Percentiles rank a stretch among this genome's conserved stretches.
These are phyloP conservation scores for Pichia phayaonensis DNA, from an alignment of 805 yeast species.

Conservation along the genomic window DNA sequence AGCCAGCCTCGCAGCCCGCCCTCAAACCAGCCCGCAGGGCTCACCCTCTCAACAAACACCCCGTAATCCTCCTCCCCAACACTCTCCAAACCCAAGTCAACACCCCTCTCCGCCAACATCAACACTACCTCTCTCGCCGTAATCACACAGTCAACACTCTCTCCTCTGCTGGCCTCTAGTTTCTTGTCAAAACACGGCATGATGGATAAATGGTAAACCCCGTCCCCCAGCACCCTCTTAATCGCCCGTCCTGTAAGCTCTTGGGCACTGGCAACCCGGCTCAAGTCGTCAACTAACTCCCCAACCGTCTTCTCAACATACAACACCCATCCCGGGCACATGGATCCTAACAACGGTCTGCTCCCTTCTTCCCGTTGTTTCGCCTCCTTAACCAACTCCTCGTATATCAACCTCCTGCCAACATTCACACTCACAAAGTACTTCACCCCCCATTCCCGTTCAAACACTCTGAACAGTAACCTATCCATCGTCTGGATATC, in stretches of 20 bases:
- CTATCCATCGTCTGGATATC: slow-evolving; percentile 52
- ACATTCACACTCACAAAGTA: slow-evolving; percentile 79
- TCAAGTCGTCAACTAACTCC: slow-evolving; percentile 59
- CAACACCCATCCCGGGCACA: slow-evolving; percentile 95
- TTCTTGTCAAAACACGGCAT: slow-evolving; percentile 99
- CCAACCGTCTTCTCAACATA: slow-evolving; percentile 97
- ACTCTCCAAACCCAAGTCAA: slow-evolving; percentile 40
- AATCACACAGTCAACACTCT: slow-evolving; percentile 88
- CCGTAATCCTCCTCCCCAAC: slow-evolving; percentile 72
- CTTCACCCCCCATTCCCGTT: slow-evolving; percentile 54
- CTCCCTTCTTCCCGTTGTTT: slow-evolving; percentile 8
- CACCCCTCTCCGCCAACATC: slow-evolving; percentile 41
- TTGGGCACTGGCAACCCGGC: slow-evolving; percentile 82
- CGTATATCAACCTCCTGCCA: slow-evolving; percentile 63
- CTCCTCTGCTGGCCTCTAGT: slow-evolving; percentile 75
- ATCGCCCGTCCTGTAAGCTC: slow-evolving; percentile 81
- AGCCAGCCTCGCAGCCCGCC: slow-evolving; percentile 84
- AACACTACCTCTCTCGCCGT: slow-evolving; percentile 77
- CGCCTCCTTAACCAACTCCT: slow-evolving; percentile 37
- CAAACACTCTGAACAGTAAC: slow-evolving; percentile 50
- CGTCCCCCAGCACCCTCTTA: slow-evolving; percentile 42
- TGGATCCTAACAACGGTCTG: slow-evolving; percentile 55
- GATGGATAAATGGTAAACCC: slow-evolving; percentile 70
- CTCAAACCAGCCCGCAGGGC: slow-evolving; percentile 82
- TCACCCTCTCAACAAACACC: slow-evolving; percentile 33